phyloP scores from a whole-genome alignment of 176 grass and related monocot species.

The Hyparrhenia diplandra region DNA sequence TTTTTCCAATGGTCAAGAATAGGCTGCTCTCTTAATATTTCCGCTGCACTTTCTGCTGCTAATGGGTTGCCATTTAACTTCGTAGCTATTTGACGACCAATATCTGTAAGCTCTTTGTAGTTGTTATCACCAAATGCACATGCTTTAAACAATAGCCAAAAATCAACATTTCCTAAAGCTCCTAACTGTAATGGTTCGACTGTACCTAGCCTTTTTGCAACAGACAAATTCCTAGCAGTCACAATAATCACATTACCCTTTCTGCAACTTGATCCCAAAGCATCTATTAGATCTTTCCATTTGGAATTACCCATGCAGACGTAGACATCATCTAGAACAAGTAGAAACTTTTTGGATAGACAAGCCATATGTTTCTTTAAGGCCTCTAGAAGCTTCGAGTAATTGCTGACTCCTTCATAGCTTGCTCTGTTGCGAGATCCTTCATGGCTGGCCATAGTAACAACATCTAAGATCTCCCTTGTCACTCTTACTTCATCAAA shows the following conservation, averaged over 20 bases:
- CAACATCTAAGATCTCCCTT: neutral
- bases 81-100: neutral
- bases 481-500: neutral
- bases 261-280: neutral
- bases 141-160: constrained; percentile 4
- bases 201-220: neutral
- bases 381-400: neutral
- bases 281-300: neutral
- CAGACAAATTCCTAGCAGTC: neutral
- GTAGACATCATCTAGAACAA: constrained; percentile 14
- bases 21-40: neutral
- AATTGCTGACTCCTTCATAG: neutral
- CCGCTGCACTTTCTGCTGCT: constrained; percentile 2
- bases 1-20: neutral
- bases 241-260: constrained; percentile 12
- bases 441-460: neutral
- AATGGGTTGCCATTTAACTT: constrained; percentile 27
- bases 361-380: neutral
- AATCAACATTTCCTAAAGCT: constrained; percentile 1
- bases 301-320: neutral
- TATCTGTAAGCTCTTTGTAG: neutral
- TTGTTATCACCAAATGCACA: constrained; percentile 4
- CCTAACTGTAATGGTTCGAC: neutral
- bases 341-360: neutral
- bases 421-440: neutral